Evolutionary conservation across 2,329 filamentous ascomycete species (phyloP).

Genomic region (Claviceps capensis): DNA sequence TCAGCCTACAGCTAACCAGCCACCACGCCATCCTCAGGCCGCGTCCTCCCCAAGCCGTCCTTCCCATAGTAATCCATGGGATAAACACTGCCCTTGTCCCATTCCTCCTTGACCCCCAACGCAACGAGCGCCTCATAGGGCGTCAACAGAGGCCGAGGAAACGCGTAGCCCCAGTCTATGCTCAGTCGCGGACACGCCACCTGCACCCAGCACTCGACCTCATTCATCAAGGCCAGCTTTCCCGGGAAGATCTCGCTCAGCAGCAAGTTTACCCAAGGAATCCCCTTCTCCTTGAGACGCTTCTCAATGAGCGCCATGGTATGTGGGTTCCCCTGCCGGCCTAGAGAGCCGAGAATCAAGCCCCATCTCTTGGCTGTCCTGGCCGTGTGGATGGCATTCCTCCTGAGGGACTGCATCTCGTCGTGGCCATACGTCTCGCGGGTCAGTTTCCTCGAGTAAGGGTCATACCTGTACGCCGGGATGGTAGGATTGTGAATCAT

Average conservation of each 20-base stretch:
- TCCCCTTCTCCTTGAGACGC: conserved; percentile 54
- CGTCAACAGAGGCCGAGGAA: conserved; percentile 73
- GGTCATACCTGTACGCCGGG: conserved; percentile 91
- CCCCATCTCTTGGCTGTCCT: conserved; percentile 80
- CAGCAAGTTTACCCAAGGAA: conserved; percentile 73
- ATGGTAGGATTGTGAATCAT: conserved; percentile 96
- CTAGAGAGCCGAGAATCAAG: conserved; percentile 81
- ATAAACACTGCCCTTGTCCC: conserved; percentile 50
- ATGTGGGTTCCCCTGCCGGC: conserved; percentile 88
- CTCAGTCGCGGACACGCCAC: conserved; percentile 92
- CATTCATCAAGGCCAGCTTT: conserved; percentile 82
- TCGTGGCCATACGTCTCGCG: conserved; percentile 85
- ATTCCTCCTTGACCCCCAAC: conserved; percentile 66
- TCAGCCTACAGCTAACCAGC: background rate
- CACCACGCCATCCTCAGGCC: conserved; percentile 18
- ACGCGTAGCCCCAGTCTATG: conserved; percentile 98
- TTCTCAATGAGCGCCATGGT: conserved; percentile 79
- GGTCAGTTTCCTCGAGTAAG: conserved; percentile 83
- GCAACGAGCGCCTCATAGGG: conserved; percentile 91
- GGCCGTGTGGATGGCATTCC: conserved; percentile 62
- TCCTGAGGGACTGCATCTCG: conserved; percentile 73
- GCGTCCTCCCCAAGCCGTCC: conserved; percentile 77
- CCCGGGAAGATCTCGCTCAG: conserved; percentile 94
- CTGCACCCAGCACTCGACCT: conserved; percentile 97
- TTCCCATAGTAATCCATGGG: conserved; percentile 98